Evolutionary conservation across 306 rosid genomes (phyloP).

Genomic region (Quercus wislizeni): DNA sequence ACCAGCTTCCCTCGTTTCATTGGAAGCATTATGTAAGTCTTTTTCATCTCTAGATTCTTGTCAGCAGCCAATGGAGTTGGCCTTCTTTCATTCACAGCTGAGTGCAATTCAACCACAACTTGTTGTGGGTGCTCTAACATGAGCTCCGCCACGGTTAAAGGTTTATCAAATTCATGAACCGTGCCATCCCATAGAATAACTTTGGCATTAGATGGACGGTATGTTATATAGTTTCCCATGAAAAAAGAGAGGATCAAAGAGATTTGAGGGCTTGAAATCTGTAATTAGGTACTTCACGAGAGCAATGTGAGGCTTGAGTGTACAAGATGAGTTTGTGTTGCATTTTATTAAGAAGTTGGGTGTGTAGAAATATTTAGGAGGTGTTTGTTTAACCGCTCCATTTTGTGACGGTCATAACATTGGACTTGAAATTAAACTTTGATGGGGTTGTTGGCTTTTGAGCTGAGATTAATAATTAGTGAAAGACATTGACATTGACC

Average conservation of each 20-base stretch:
- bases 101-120: conserved; percentile 65
- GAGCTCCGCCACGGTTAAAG: conserved; percentile 67
- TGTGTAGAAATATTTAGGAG: conserved; percentile 1
- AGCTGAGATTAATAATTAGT: conserved; percentile 23
- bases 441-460: conserved; percentile 37
- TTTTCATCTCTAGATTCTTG: conserved; percentile 46
- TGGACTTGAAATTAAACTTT: conserved; percentile 25
- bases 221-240: conserved; percentile 71
- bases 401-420: conserved; percentile 33
- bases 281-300: neutral
- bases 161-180: conserved; percentile 50
- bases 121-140: conserved; percentile 90
- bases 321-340: neutral
- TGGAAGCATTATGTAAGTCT: conserved; percentile 70
- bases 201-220: conserved; percentile 12
- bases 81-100: conserved; percentile 40
- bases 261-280: neutral
- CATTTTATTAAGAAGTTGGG: conserved; percentile 5
- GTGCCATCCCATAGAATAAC: conserved; percentile 66
- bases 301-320: conserved; percentile 7
- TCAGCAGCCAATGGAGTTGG: conserved; percentile 75
- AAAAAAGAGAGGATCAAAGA: neutral
- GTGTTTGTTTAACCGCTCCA: conserved; percentile 84
- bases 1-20: conserved; percentile 65
- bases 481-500: conserved; percentile 5